Evolutionary conservation across 2,329 filamentous ascomycete species (phyloP).

Genomic region (Colletotrichum liaoningense): DNA sequence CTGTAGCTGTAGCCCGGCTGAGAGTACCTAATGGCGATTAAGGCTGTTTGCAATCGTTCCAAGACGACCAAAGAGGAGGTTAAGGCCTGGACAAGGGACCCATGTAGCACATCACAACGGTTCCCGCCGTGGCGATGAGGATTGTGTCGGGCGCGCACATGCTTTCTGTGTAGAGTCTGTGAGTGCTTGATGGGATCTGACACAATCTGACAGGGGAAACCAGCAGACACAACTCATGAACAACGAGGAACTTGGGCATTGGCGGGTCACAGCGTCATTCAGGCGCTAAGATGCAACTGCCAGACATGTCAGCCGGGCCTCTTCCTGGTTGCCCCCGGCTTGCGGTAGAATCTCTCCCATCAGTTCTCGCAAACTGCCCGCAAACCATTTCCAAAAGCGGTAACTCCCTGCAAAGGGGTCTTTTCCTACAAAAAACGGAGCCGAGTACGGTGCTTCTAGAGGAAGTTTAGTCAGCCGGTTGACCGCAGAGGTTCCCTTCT

Average conservation of each 20-base stretch:
- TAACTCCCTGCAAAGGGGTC: slow-evolving; percentile 16
- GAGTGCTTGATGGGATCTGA: not conserved
- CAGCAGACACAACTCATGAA: not conserved
- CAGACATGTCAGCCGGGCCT: not conserved
- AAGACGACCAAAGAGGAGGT: not conserved
- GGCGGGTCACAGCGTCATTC: slow-evolving; percentile 10
- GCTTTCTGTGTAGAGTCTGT: not conserved
- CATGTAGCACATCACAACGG: not conserved
- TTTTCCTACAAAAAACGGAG: not conserved
- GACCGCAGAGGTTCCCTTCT: not conserved
- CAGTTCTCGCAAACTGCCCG: not conserved
- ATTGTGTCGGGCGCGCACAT: not conserved
- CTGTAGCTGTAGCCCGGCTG: not conserved
- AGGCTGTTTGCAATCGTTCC: not conserved
- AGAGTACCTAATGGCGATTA: slow-evolving; percentile 3
- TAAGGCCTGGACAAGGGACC: slow-evolving; percentile 3
- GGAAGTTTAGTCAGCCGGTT: not conserved
- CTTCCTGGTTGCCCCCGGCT: not conserved
- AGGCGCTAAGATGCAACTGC: not conserved
- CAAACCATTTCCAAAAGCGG: slow-evolving; percentile 14
- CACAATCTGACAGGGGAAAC: slow-evolving; percentile 19
- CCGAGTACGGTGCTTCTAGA: not conserved
- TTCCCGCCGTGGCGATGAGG: not conserved
- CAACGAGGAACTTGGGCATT: not conserved
- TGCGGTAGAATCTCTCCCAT: not conserved